Conservation (phyloP, 345 rosid species). For the Rhodomyrtus tomentosa region DNA sequence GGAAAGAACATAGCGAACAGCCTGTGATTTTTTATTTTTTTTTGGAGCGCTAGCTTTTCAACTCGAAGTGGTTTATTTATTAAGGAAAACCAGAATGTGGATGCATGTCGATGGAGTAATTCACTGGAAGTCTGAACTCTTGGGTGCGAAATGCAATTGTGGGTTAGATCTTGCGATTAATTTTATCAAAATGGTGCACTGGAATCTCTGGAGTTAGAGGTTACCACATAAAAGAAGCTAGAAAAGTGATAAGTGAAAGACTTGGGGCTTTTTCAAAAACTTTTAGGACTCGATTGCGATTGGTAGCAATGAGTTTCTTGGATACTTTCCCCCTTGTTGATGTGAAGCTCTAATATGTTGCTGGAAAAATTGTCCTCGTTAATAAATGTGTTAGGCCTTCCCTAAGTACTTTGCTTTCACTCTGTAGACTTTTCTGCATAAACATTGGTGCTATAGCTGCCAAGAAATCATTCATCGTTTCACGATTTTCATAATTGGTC, state of each 20-base stretch:
- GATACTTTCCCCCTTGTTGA: neutral
- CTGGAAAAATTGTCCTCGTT: neutral
- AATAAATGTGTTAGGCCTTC: neutral
- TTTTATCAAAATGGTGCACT: neutral
- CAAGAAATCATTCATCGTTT: conserved; percentile 11
- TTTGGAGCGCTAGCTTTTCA: neutral
- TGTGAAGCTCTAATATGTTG: neutral
- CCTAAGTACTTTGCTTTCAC: neutral
- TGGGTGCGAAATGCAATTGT: neutral
- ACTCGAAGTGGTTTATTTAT: neutral
- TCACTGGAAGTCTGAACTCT: neutral
- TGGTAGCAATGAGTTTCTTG: neutral
- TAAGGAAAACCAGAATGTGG: neutral
- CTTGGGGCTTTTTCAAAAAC: neutral
- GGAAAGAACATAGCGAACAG: neutral
- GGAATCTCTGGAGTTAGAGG: neutral
- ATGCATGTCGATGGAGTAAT: neutral
- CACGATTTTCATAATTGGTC: too few species aligned
- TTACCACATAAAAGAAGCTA: neutral
- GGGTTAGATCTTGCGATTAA: neutral
- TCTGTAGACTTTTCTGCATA: conserved; percentile 11
- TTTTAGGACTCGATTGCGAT: neutral
- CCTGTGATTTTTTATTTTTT: neutral
- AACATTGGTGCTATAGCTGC: conserved; percentile 20
- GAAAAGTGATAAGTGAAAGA: neutral